Evolutionary conservation across 129 eudicot genomes (phyloP), one percentile per base, ranked within the genome.

Genomic region (Lactuca saligna): DNA sequence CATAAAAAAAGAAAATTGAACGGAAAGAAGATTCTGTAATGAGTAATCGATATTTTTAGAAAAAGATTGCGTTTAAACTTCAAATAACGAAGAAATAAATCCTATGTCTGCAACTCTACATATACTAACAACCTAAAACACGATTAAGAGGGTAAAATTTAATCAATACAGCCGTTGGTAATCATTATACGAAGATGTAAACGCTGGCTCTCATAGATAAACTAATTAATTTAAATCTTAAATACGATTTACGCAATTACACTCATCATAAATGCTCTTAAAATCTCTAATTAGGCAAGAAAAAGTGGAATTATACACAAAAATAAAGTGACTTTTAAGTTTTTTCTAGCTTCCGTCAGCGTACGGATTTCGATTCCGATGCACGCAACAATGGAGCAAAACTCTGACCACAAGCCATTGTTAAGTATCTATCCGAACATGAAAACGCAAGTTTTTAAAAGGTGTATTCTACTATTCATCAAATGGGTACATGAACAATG

Each of bases 211-310:
- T 46, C n/a, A 46, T 42, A 46, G 51, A 35, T 46, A 20, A 49
- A 33, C 15, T 17, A 61, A 15, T 53, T 46, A 61, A 5, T 71
- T 8, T 1, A 41, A 59, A 11, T 59, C 20, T 33, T 71, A 25
- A 42, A 35, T 32, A 51, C 61, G 53, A 16, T 60, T 61, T 71
- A 71, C 9, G 17, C 69, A 35, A 17, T 61, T 7, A 71, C 61
- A 59, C n/a, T 61, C 3, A n/a, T 49, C 38, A 8, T 61, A 48
- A 50, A 17, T 14, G 55, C 50, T 31, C 51, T 34, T 57, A 42
- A 57, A 41, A 41, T 7, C 57, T 9, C 12, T 29, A 35, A 61
- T 35, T 20, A 57, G 31, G 29, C 29, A 25, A 42, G 32, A 58
- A 56, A 42, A 1, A 4, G 4, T 16, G 59, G 37, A 71, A 4